Evolutionary conservation across 257 asterid species (phyloP), one percentile per base, ranked within the genome.

Genomic region (Nemophila menziesii): DNA sequence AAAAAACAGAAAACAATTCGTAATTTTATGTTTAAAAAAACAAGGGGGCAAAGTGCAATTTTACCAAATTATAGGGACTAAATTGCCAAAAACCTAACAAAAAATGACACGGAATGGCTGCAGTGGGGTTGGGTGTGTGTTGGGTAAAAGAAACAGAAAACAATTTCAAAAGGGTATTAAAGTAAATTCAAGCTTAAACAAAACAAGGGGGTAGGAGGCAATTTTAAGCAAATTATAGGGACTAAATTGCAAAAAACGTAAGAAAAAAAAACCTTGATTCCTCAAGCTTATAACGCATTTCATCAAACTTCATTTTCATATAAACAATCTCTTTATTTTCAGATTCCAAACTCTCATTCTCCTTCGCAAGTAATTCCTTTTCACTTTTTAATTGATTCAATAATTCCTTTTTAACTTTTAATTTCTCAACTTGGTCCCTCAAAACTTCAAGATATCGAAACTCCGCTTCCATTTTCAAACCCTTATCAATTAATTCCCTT

Each of bases 391-490:
- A 61, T 57, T 89, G 78, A 20, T 82, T 48, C 22, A 87, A 60
- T 4, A 89, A 61, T 11, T 89, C 93, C 63, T 70, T 59, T 44
- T 89, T 94, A 23, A 74, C 66, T 61, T 80, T 74, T 62, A 84
- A 59, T 12, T 72, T 78, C 33, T 39, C 69, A 16, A 81, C 68
- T 38, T 89, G 94, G 8, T 43, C 73, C 62, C 81, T 74, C 40
- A 84, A 51, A 54, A 86, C 80, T 52, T 84, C 92, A 11, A 51
- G 49, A 2, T 87, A 43, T 16, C 68, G 79, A 46, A 78, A 77
- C 58, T 89, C 95, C 42, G 82, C 79, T 69, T 89, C 95, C 12
- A 89, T 69, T 65, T 77, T 90, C 65, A 72, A 15, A 39, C 78
- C 85, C 53, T 78, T 71, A 13, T 81, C 94, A 16, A 85, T 55